These are phyloP conservation scores for Microbotryum silenes-acaulis DNA, from an alignment of 1,284 basidiomycete genomes.

Conservation along the genomic window DNA sequence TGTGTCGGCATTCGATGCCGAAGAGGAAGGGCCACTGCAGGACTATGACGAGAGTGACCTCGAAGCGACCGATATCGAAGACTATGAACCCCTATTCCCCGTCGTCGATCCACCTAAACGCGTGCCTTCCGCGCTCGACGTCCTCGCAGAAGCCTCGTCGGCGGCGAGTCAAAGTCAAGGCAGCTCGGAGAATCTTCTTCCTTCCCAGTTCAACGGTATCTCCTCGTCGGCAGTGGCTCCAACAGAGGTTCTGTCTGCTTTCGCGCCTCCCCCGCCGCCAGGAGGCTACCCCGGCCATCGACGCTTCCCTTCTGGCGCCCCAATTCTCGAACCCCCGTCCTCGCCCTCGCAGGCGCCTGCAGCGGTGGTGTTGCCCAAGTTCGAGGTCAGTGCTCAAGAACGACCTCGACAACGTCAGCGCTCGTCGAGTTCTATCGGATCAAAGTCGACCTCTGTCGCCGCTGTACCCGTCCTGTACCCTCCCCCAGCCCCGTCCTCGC, in stretches of 20 bases:
- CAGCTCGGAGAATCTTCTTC: not conserved
- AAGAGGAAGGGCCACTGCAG: not conserved
- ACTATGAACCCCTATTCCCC: slow-evolving; percentile 1
- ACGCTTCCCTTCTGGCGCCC: not conserved
- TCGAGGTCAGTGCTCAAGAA: too few relatives aligned
- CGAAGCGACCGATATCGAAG: not conserved
- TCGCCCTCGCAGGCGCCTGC: too few relatives aligned
- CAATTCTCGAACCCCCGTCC: not conserved
- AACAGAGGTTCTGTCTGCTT: not conserved
- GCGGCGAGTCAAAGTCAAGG: not conserved
- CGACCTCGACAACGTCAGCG: too few relatives aligned
- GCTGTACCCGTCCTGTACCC: too few relatives aligned
- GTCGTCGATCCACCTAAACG: slow-evolving; percentile 5
- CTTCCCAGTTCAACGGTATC: not conserved
- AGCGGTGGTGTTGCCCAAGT: too few relatives aligned
- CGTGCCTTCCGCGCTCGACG: slow-evolving; percentile 26
- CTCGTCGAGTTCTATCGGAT: too few relatives aligned
- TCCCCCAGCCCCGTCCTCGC: too few relatives aligned
- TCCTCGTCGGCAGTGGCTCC: not conserved
- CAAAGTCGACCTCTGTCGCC: too few relatives aligned
- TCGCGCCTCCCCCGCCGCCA: not conserved
- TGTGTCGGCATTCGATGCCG: not conserved
- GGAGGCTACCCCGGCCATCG: not conserved
- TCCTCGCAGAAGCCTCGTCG: slow-evolving; percentile 27
- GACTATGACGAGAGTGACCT: not conserved